A percentile compares a stretch with the other conserved stretches of the same genome.
These are phyloP conservation scores for Rhodotorula sp. DNA, from an alignment of 1,284 basidiomycete species.

Conservation along the genomic window DNA sequence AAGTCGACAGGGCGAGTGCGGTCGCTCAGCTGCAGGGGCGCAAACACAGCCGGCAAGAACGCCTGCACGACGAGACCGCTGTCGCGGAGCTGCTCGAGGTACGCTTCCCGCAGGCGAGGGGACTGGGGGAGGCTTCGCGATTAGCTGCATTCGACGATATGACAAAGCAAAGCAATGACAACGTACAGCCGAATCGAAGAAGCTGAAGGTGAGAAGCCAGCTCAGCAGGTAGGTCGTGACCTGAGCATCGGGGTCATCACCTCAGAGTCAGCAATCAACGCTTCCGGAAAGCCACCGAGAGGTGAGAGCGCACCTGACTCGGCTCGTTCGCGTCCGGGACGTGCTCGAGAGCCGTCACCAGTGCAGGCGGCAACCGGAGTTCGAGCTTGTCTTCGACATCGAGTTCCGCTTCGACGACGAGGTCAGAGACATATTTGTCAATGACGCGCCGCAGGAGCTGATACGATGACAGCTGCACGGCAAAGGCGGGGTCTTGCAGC, in stretches of 20 bases:
- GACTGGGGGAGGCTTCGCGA: constrained; percentile 56
- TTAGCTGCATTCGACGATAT: not conserved
- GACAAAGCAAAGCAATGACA: constrained; percentile 21
- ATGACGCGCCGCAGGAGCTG: constrained; percentile 64
- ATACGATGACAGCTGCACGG: constrained; percentile 70
- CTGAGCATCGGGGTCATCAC: not conserved
- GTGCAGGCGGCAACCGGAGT: constrained; percentile 59
- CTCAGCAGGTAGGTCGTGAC: constrained; percentile 61
- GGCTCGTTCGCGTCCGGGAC: constrained; percentile 2
- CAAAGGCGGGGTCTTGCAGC: constrained; percentile 62
- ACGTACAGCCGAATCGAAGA: constrained; percentile 79
- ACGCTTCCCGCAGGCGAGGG: constrained; percentile 72
- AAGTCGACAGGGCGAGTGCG: constrained; percentile 67
- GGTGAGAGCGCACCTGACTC: constrained; percentile 5
- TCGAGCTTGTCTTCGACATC: constrained; percentile 58
- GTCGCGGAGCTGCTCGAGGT: constrained; percentile 79
- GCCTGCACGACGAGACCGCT: constrained; percentile 62
- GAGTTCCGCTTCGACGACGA: constrained; percentile 81
- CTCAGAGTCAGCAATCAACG: not conserved
- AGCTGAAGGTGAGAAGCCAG: constrained; percentile 87
- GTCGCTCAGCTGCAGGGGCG: constrained; percentile 63
- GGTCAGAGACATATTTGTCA: constrained; percentile 65
- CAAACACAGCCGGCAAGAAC: constrained; percentile 75
- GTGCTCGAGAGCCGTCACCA: constrained; percentile 57
- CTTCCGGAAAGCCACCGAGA: not conserved